Evolutionary conservation across 352 stramenopile species (phyloP).

Genomic region (Phytopythium helicoides): DNA sequence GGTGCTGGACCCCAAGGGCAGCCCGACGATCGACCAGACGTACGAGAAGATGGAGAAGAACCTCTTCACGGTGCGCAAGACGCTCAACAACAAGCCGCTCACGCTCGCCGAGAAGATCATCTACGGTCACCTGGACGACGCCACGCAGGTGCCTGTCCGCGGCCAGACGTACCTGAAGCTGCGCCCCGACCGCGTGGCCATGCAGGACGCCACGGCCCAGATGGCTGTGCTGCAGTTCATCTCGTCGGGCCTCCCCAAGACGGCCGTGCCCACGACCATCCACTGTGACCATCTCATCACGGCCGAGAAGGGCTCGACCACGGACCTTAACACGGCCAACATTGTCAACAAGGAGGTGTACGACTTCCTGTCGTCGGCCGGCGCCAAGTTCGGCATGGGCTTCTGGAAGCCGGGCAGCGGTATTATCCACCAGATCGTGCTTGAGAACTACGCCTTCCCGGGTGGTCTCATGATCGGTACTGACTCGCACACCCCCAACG

Average conservation of each 20-base stretch:
- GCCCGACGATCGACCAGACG: slow-evolving; percentile 90
- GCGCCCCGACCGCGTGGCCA: slow-evolving; percentile 90
- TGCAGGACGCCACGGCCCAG: slow-evolving; percentile 94
- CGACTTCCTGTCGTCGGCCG: slow-evolving; percentile 90
- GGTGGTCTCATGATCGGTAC: slow-evolving; percentile 94
- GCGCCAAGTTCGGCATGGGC: slow-evolving; percentile 93
- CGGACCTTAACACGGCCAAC: slow-evolving; percentile 87
- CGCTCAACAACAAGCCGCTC: slow-evolving; percentile 83
- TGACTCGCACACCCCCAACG: slow-evolving; percentile 94
- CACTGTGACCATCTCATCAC: slow-evolving; percentile 96
- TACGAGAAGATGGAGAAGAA: slow-evolving; percentile 93
- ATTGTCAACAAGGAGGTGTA: slow-evolving; percentile 92
- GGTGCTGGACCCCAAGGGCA: slow-evolving; percentile 89
- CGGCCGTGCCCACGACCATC: slow-evolving; percentile 91
- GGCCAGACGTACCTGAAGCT: slow-evolving; percentile 94
- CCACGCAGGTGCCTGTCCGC: slow-evolving; percentile 75
- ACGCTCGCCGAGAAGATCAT: slow-evolving; percentile 95
- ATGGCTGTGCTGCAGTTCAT: slow-evolving; percentile 96
- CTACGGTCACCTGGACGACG: slow-evolving; percentile 92
- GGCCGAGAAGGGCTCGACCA: slow-evolving; percentile 89
- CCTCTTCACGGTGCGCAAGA: slow-evolving; percentile 88
- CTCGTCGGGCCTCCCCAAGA: slow-evolving; percentile 92
- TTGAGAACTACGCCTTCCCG: slow-evolving; percentile 95
- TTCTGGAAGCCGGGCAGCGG: slow-evolving; percentile 94
- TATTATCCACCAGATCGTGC: slow-evolving; percentile 95